Base-by-base conservation (phyloP, 352 stramenopile genomes). In the Blastocystis sp. region DNA sequence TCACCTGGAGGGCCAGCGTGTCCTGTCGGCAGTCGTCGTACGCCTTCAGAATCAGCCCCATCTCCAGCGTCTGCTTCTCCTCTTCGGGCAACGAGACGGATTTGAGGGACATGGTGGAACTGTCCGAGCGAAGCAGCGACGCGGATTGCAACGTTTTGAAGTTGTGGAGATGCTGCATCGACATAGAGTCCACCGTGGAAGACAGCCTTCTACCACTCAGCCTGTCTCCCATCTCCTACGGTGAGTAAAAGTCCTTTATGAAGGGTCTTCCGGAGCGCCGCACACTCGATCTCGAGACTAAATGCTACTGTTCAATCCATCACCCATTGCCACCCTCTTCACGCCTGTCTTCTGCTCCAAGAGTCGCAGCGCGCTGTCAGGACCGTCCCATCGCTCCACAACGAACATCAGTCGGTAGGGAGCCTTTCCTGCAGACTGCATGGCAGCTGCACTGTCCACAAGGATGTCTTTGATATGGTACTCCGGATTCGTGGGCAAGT, bases 11-110 rank as follows among this genome's bases (percentile, higher is more conserved):
- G 20, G 90, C 90, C 11, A 91, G 56, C 15, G 70, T 47, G 61
- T 91, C 90, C 87, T 91, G 90, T 11, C 90, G 50, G 43, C 87
- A 91, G 68, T 91, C 90, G 62, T 91, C 90, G 56, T 90, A 87
- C 4, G 88, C 87, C 56, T 91, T 91, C 54, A 80, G 70, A 64
- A 80, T 80, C 9, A 80, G 45, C n/a, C 70, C 70, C 43, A 61
- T 61, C 15, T 62, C 41, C 50, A 56, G 5, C 20, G 29, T 53
- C 2, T 47, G 3, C 41, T 62, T 20, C 70, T 80, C 69, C 9
- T 41, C n/a, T 23, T 80, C 50, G 26, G 26, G 23, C 37, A 61
- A 37, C 43, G 54, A 8, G n/a, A 62, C 37, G 6, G 34, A 26
- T 29, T 23, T 37, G 59, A 11, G 13, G 59, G 11, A 39, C 11